phyloP scores from a whole-genome alignment of 768 basidiomycete genomes.

The Hydnomerulius pinastri region DNA sequence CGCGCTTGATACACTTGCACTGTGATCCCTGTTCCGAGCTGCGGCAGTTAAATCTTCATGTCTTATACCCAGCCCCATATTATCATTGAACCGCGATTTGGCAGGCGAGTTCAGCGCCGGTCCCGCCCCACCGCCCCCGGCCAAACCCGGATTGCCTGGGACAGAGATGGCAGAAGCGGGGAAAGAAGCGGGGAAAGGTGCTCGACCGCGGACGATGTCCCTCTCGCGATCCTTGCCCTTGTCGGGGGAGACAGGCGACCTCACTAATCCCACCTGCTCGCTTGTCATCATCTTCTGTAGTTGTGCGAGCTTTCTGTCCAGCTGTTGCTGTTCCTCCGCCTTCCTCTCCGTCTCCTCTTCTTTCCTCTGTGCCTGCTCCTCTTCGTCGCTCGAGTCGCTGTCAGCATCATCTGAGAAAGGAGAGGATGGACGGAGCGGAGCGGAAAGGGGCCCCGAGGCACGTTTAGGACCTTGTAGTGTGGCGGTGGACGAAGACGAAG shows the following conservation, averaged over 20 bases:
- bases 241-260: conserved; percentile 32
- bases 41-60: conserved; percentile 35
- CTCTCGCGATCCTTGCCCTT: conserved; percentile 39
- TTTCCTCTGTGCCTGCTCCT: conserved; percentile 49
- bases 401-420: conserved; percentile 54
- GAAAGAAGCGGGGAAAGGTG: conserved; percentile 13
- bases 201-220: conserved; percentile 47
- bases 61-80: conserved; percentile 30
- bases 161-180: conserved; percentile 10
- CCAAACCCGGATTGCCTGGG: conserved; percentile 1
- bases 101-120: conserved; percentile 34
- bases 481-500: conserved; percentile 69
- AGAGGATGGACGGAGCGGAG: conserved; percentile 44
- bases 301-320: conserved; percentile 68
- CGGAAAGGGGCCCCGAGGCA: conserved; percentile 17
- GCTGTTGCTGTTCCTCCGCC: conserved; percentile 65
- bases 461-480: conserved; percentile 58
- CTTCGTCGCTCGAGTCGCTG: conserved; percentile 62
- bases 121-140: neutral
- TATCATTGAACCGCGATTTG: conserved; percentile 18
- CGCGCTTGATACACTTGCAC: conserved; percentile 73
- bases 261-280: conserved; percentile 70
- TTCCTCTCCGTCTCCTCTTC: conserved; percentile 72
- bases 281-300: conserved; percentile 74
- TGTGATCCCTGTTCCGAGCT: conserved; percentile 51